Base-by-base conservation (phyloP, 495 filamentous ascomycete species). In the Neurospora sp. region DNA sequence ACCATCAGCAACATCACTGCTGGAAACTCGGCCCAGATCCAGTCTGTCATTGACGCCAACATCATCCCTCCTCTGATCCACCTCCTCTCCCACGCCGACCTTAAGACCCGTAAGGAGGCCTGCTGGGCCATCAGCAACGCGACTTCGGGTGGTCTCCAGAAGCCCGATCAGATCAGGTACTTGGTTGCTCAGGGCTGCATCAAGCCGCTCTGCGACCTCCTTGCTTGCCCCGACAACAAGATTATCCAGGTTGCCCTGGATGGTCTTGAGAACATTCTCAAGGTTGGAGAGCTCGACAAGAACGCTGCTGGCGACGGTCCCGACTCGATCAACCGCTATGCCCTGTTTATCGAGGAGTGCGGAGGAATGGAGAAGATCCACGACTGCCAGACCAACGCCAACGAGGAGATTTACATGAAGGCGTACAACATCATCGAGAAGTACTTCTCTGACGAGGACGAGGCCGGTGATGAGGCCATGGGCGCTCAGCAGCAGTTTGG, bases 361-460 rank as follows among this genome's bases (percentile, higher is more conserved):
- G 93, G 93, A 76, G 96, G 96, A 76, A 99, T 99, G 96, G 95
- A 98, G 86, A 98, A 98, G 91, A 98, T 99, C 79, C 96, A 99
- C 83, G 95, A 98, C 77, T 97, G 96, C 89, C 96, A 99, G 87
- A 97, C 95, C 84, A 99, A 99, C 78, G 95, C 96, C 85, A 99
- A 99, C 85, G 96, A 98, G 85, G 96, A 99, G 85, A 99, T 99
- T 78, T 99, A 99, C 88, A 98, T 99, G 96, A 99, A 99, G 90
- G 97, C 96, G 0, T 99, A 97, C 87, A 98, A 96, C 87, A 98
- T 99, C 84, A 99, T 99, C 79, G 96, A 98, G 89, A 98, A 97
- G 86, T 98, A 99, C 88, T 99, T 99, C 88, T 97, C 94, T 1
- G 96, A 99, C 80, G 96, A 99, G 77, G 96, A 98, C 14, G 96